Percentiles rank a stretch among this genome's conserved stretches.
These are phyloP conservation scores for Botrytis elliptica DNA, from an alignment of 2,329 filamentous ascomycete genomes.

Conservation along the genomic window DNA sequence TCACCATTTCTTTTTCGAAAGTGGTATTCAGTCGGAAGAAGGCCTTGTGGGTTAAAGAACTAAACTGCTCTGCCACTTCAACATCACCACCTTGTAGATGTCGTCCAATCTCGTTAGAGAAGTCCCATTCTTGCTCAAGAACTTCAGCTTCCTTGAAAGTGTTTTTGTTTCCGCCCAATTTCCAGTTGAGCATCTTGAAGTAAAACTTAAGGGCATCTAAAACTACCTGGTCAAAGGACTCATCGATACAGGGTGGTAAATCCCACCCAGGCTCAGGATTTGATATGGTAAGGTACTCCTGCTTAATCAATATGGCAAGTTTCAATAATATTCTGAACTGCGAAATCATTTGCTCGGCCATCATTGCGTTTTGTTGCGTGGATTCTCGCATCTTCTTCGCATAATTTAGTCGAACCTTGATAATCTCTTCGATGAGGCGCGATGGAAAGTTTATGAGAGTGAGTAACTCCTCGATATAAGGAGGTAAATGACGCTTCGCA, in stretches of 20 bases:
- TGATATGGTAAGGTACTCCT: slow-evolving; percentile 79
- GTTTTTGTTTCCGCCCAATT: slow-evolving; percentile 95
- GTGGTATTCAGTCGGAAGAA: slow-evolving; percentile 83
- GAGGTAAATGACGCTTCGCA: slow-evolving; percentile 83
- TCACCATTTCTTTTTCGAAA: slow-evolving; percentile 87
- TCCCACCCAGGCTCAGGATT: slow-evolving; percentile 92
- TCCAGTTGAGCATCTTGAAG: slow-evolving; percentile 98
- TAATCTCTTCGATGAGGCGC: slow-evolving; percentile 93
- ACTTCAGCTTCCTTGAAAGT: slow-evolving; percentile 99
- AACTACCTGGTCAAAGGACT: slow-evolving; percentile 90
- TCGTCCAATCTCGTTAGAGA: slow-evolving; percentile 88
- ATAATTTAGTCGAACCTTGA: slow-evolving; percentile 85
- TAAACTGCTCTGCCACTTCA: slow-evolving; percentile 97
- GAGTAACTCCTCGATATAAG: slow-evolving; percentile 93
- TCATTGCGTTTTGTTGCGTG: slow-evolving; percentile 84
- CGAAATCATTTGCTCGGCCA: slow-evolving; percentile 96
- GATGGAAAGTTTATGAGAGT: slow-evolving; percentile 97
- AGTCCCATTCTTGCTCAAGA: slow-evolving; percentile 96
- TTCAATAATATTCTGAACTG: slow-evolving; percentile 94
- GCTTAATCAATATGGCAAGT: slow-evolving; percentile 89
- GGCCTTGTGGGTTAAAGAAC: slow-evolving; percentile 88
- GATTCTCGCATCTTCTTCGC: slow-evolving; percentile 95
- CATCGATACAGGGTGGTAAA: slow-evolving; percentile 91
- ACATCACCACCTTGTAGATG: slow-evolving; percentile 92
- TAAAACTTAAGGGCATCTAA: slow-evolving; percentile 95